Evolutionary conservation across 108 stramenopile species (phyloP).

Genomic region (Nitzschia putrida): DNA sequence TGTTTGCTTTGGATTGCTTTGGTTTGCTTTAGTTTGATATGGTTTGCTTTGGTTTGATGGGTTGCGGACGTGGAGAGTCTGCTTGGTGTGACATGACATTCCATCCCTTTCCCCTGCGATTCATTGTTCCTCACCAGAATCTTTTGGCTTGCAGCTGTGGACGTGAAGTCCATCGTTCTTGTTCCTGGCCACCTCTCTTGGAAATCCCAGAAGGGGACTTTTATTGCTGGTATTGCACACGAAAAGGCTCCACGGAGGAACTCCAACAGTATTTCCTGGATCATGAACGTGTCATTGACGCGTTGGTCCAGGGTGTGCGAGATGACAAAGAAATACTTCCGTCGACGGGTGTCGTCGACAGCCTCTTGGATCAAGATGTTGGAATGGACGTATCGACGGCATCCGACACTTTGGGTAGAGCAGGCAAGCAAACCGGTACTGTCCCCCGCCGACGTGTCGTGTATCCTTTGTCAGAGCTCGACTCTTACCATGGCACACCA

Average conservation of each 20-base stretch:
- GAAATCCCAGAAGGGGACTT: slow-evolving; percentile 58
- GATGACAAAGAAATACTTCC: slow-evolving; percentile 5
- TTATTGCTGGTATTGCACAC: slow-evolving; percentile 56
- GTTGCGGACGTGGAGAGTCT: too few relatives aligned
- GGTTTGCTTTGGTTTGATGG: neutral
- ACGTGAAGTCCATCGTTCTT: slow-evolving; percentile 63
- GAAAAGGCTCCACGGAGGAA: slow-evolving; percentile 43
- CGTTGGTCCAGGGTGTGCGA: slow-evolving; percentile 25
- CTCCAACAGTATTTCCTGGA: slow-evolving; percentile 59
- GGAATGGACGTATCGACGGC: neutral
- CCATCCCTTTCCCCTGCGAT: neutral
- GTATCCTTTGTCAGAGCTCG: slow-evolving; percentile 30
- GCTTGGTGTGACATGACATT: neutral
- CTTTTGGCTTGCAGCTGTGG: slow-evolving; percentile 24
- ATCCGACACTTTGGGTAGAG: neutral
- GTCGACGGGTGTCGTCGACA: slow-evolving; percentile 24
- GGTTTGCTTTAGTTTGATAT: neutral
- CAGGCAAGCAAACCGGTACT: neutral
- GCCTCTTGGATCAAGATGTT: slow-evolving; percentile 39
- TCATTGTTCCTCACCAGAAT: neutral
- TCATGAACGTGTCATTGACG: slow-evolving; percentile 31
- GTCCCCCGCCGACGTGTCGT: neutral
- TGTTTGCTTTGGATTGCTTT: neutral
- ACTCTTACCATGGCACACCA: slow-evolving; percentile 8
- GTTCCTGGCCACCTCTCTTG: slow-evolving; percentile 40